These are phyloP conservation scores for Davidsoniella neocaledoniae DNA, from an alignment of 2,329 filamentous ascomycete genomes.

Conservation along the genomic window DNA sequence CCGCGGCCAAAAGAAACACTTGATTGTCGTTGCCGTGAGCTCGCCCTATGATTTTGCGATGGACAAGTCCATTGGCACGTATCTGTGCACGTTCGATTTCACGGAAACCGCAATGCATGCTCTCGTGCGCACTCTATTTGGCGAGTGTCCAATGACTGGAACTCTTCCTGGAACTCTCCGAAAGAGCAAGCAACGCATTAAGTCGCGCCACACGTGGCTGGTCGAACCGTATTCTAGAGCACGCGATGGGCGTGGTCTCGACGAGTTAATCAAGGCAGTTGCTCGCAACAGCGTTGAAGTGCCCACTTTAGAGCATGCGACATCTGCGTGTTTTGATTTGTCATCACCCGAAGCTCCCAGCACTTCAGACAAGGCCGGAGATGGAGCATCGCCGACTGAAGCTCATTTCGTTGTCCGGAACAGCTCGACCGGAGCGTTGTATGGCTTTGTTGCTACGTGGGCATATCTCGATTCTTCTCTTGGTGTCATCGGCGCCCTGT, in stretches of 20 bases:
- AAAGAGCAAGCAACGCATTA: slow-evolving; percentile 72
- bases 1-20: slow-evolving; percentile 66
- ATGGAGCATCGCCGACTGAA: slow-evolving; percentile 39
- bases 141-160: slow-evolving; percentile 46
- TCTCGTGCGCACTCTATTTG: slow-evolving; percentile 67
- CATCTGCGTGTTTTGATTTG: slow-evolving; percentile 60
- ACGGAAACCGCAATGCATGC: slow-evolving; percentile 82
- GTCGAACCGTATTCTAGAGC: slow-evolving; percentile 76
- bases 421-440: slow-evolving; percentile 76
- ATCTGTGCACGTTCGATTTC: slow-evolving; percentile 91
- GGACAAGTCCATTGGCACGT: slow-evolving; percentile 78
- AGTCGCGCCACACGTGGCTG: slow-evolving; percentile 88
- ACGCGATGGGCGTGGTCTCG: slow-evolving; percentile 55
- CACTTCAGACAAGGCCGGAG: slow-evolving; percentile 24
- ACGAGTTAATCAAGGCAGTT: slow-evolving; percentile 56
- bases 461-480: slow-evolving; percentile 63
- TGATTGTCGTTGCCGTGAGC: slow-evolving; percentile 83
- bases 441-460: slow-evolving; percentile 60
- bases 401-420: slow-evolving; percentile 86
- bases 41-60: slow-evolving; percentile 94
- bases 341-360: slow-evolving; percentile 15
- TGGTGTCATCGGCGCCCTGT: slow-evolving; percentile 68
- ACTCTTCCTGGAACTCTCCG: slow-evolving; percentile 58
- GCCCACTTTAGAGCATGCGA: slow-evolving; percentile 52
- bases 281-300: slow-evolving; percentile 50